A percentile compares a stretch with the other conserved stretches of the same genome.
phyloP scores from a whole-genome alignment of 2,329 filamentous ascomycete genomes.

The Pestalotiopsis sp. region DNA sequence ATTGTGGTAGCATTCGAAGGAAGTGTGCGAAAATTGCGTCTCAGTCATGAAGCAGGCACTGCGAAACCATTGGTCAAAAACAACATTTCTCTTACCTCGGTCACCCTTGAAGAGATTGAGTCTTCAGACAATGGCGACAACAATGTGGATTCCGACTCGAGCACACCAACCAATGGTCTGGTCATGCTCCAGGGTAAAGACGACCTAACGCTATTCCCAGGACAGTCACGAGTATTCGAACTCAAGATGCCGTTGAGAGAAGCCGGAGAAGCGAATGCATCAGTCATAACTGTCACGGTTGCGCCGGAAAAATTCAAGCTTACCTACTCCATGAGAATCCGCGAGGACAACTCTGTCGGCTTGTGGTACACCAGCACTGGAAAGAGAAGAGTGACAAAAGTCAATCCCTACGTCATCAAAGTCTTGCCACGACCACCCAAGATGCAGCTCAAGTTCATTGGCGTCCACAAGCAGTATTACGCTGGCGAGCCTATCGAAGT shows the following conservation, averaged over 20 bases:
- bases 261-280: conserved; percentile 73
- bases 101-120: conserved; percentile 23
- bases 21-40: conserved; percentile 54
- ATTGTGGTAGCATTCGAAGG: conserved; percentile 59
- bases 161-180: conserved; percentile 28
- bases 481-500: conserved; percentile 77
- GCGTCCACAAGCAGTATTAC: conserved; percentile 74
- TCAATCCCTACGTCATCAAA: conserved; percentile 59
- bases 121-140: conserved; percentile 28
- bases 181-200: conserved; percentile 53
- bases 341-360: conserved; percentile 40
- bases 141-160: conserved; percentile 25
- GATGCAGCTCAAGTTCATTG: conserved; percentile 71
- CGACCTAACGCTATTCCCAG: conserved; percentile 67
- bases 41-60: conserved; percentile 41
- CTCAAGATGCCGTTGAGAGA: conserved; percentile 77
- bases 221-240: conserved; percentile 70
- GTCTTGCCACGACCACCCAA: conserved; percentile 91
- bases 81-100: conserved; percentile 20
- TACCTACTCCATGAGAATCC: conserved; percentile 62
- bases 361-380: conserved; percentile 52
- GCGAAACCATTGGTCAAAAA: conserved; percentile 1
- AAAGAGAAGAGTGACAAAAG: conserved; percentile 49
- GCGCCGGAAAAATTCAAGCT: conserved; percentile 67
- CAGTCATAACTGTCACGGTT: conserved; percentile 64